phyloP scores from a whole-genome alignment of 257 asterid species.

The Linaria vulgaris region DNA sequence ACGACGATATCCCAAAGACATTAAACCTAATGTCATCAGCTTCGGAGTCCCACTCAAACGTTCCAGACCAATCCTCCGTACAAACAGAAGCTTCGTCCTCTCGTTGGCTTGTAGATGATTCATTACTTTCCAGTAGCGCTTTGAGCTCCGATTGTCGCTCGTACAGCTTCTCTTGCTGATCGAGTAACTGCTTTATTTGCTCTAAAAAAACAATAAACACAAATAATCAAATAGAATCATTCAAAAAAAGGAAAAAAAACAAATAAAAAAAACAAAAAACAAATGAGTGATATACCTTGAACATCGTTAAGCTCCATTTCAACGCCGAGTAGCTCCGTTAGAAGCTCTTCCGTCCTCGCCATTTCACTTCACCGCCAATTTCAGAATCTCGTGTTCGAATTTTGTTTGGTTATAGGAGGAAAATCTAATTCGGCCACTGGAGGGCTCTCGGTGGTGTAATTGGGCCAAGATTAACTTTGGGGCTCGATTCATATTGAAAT shows the following conservation, averaged over 20 bases:
- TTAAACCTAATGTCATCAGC: slow-evolving; percentile 89
- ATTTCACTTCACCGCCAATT: slow-evolving; percentile 27
- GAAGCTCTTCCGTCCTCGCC: slow-evolving; percentile 61
- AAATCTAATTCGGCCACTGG: not conserved
- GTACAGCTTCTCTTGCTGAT: slow-evolving; percentile 71
- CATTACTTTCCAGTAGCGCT: slow-evolving; percentile 61
- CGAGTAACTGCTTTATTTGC: slow-evolving; percentile 68
- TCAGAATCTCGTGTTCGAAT: not conserved
- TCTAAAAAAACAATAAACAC: slow-evolving; percentile 40
- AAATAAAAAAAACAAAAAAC: not conserved
- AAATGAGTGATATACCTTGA: slow-evolving; percentile 74
- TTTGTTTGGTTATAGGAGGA: too few species aligned
- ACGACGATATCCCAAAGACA: slow-evolving; percentile 76
- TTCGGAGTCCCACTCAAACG: slow-evolving; percentile 75
- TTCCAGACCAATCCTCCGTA: slow-evolving; percentile 70
- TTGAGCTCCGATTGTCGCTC: slow-evolving; percentile 78
- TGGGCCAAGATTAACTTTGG: not conserved
- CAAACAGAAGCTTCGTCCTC: slow-evolving; percentile 56
- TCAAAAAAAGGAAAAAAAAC: not conserved
- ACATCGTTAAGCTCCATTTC: slow-evolving; percentile 85
- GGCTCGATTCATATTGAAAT: not conserved
- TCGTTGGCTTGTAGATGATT: slow-evolving; percentile 48
- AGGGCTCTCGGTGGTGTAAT: not conserved
- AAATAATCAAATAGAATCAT: not conserved
- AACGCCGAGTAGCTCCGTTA: slow-evolving; percentile 76